These are phyloP conservation scores for Kwoniella dendrophila DNA, from an alignment of 768 basidiomycete species.

Conservation along the genomic window DNA sequence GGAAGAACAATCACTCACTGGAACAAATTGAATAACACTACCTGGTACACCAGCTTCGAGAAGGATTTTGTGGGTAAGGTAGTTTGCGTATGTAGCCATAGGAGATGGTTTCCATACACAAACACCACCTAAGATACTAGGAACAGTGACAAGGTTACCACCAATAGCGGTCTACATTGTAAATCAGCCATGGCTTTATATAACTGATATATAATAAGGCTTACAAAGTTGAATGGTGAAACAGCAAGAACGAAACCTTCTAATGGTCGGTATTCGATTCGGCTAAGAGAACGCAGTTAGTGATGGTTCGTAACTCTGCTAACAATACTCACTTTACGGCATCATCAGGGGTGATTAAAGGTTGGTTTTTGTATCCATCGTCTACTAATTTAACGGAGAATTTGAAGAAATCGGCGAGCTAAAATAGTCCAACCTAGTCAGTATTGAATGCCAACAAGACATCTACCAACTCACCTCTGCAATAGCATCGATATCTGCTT, in stretches of 20 bases:
- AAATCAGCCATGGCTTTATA: slow-evolving; percentile 80
- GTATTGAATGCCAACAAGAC: too few relatives aligned
- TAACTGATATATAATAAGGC: slow-evolving; percentile 69
- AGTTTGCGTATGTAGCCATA: slow-evolving; percentile 91
- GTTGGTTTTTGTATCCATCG: slow-evolving; percentile 88
- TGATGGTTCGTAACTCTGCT: background rate
- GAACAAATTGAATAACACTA: slow-evolving; percentile 95
- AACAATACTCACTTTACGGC: slow-evolving; percentile 92
- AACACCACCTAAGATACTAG: slow-evolving; percentile 92
- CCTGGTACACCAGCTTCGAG: slow-evolving; percentile 91
- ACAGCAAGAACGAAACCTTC: slow-evolving; percentile 98
- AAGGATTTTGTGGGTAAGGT: slow-evolving; percentile 85
- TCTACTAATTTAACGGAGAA: slow-evolving; percentile 97
- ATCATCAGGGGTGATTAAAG: slow-evolving; percentile 78
- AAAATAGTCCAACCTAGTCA: slow-evolving; percentile 5
- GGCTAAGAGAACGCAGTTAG: slow-evolving; percentile 60
- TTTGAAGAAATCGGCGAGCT: slow-evolving; percentile 89
- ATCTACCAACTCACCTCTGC: slow-evolving; percentile 71
- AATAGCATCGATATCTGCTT: slow-evolving; percentile 98
- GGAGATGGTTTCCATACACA: slow-evolving; percentile 98
- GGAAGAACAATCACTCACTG: too few relatives aligned
- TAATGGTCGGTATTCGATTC: slow-evolving; percentile 92
- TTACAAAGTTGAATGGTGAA: slow-evolving; percentile 91
- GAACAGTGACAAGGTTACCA: slow-evolving; percentile 80
- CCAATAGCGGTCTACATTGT: slow-evolving; percentile 97